These are phyloP conservation scores for Ophiostoma australiae DNA, from an alignment of 2,329 filamentous ascomycete species.

Conservation along the genomic window DNA sequence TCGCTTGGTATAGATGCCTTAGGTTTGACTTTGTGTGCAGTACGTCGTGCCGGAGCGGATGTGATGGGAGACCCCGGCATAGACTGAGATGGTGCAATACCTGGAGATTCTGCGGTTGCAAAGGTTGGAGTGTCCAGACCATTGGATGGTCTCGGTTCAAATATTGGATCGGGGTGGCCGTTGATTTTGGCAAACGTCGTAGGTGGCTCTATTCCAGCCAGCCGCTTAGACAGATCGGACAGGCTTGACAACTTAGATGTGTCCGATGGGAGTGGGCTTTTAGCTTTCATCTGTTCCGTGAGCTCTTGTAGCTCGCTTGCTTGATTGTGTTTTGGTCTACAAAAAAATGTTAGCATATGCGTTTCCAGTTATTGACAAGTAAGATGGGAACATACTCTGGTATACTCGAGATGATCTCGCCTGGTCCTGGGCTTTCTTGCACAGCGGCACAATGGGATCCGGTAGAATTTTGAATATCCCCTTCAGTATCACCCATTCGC, in stretches of 20 bases:
- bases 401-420: not conserved
- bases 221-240: not conserved
- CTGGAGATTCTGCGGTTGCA: not conserved
- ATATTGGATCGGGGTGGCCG: not conserved
- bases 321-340: not conserved
- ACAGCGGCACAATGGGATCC: not conserved
- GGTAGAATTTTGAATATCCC: not conserved
- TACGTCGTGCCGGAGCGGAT: not conserved
- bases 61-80: not conserved
- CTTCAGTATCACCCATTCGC: not conserved
- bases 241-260: not conserved
- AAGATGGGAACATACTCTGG: not conserved
- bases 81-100: not conserved
- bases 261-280: not conserved
- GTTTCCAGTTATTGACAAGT: not conserved
- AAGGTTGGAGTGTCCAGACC: not conserved
- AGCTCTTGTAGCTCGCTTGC: not conserved
- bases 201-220: not conserved
- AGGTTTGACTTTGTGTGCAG: constrained; percentile 55
- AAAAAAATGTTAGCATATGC: not conserved
- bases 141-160: not conserved
- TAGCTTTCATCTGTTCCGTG: not conserved
- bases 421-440: not conserved
- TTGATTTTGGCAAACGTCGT: not conserved
- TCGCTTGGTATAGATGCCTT: constrained; percentile 79